These are phyloP conservation scores for Acer yangbiense DNA, from an alignment of 345 rosid genomes.

Conservation along the genomic window DNA sequence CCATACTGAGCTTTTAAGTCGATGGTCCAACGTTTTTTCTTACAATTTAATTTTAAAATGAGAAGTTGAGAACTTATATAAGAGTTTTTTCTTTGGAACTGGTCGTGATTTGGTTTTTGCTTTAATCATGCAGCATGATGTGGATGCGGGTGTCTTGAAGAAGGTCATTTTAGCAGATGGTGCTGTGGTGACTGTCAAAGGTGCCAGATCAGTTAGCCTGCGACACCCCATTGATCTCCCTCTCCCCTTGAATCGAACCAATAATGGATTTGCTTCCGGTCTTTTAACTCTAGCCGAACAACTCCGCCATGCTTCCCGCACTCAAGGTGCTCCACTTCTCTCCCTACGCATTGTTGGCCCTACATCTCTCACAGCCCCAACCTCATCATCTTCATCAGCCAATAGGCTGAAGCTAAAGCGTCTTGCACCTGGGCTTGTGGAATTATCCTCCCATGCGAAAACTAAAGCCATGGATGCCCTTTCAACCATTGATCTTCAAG, in stretches of 20 bases:
- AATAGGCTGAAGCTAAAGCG: constrained; percentile 82
- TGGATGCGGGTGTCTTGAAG: constrained; percentile 91
- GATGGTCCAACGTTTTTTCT: not conserved
- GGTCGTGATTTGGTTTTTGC: constrained; percentile 13
- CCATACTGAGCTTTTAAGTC: not conserved
- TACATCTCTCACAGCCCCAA: constrained; percentile 66
- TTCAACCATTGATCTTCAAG: constrained; percentile 35
- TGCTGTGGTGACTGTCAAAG: constrained; percentile 86
- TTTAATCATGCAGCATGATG: constrained; percentile 78
- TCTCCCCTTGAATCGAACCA: constrained; percentile 69
- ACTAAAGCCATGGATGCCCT: constrained; percentile 38
- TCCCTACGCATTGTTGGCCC: constrained; percentile 95
- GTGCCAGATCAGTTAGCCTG: constrained; percentile 93
- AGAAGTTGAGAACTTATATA: too few relatives aligned
- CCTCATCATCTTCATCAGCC: constrained; percentile 47
- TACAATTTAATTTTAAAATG: not conserved
- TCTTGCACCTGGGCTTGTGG: constrained; percentile 89
- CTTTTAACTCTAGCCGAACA: constrained; percentile 78
- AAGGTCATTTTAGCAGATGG: constrained; percentile 91
- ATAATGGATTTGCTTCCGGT: constrained; percentile 77
- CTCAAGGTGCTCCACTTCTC: constrained; percentile 54
- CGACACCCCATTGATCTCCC: constrained; percentile 85
- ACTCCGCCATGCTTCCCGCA: constrained; percentile 56
- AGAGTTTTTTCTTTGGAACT: not conserved
- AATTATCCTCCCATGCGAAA: constrained; percentile 55